These are phyloP conservation scores for Solanum chaucha DNA, from an alignment of 257 asterid species.

Conservation along the genomic window DNA sequence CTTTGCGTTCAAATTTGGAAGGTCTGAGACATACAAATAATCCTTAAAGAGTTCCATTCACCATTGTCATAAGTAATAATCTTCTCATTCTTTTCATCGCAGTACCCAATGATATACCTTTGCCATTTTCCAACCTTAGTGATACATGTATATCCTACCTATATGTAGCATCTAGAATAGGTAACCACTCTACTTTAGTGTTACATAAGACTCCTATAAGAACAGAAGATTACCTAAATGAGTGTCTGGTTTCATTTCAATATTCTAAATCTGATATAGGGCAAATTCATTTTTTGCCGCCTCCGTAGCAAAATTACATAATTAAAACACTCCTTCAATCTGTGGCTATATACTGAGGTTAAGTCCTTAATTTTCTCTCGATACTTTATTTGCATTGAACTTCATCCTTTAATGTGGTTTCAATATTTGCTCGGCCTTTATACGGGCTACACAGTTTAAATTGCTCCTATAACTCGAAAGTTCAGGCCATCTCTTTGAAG, in stretches of 20 bases:
- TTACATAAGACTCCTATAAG: neutral
- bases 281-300: neutral
- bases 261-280: neutral
- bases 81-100: neutral
- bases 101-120: neutral
- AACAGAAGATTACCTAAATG: neutral
- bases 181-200: neutral
- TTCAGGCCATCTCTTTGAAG: too few species aligned
- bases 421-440: neutral
- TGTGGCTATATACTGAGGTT: neutral
- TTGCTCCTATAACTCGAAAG: too few species aligned
- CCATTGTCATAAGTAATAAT: neutral
- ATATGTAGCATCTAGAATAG: neutral
- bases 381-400: neutral
- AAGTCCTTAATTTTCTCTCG: neutral
- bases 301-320: neutral
- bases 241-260: neutral
- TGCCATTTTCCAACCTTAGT: neutral
- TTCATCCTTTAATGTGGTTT: neutral
- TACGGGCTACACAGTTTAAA: too few species aligned
- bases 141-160: neutral
- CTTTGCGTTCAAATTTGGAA: neutral
- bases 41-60: neutral
- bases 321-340: neutral
- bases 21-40: neutral